Percentiles rank a stretch among this genome's conserved stretches.
phyloP scores from a whole-genome alignment of 345 rosid genomes.

The Gossypium longicalyx region DNA sequence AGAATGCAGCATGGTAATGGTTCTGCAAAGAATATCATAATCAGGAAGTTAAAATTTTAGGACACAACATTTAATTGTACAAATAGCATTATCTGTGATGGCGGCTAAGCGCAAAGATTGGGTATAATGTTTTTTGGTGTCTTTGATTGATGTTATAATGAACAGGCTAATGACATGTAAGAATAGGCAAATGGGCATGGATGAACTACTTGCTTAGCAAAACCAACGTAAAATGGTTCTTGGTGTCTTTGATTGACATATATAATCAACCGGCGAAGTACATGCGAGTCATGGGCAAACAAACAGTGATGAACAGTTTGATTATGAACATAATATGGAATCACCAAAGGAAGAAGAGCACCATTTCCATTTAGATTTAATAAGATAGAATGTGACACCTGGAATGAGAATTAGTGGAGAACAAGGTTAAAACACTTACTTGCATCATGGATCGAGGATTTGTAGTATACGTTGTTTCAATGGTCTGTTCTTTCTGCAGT shows the following conservation, averaged over 20 bases:
- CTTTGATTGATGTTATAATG: background rate
- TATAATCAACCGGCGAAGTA: background rate
- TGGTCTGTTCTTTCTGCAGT: slow-evolving; percentile 66
- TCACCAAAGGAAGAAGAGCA: background rate
- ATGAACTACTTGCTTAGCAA: no score
- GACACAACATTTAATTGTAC: background rate
- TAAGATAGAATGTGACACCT: background rate
- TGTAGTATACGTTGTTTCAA: slow-evolving; percentile 78
- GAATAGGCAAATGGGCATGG: no score
- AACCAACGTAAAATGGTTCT: background rate
- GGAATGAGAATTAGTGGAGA: background rate
- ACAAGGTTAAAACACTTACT: slow-evolving; percentile 28
- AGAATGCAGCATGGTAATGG: slow-evolving; percentile 68
- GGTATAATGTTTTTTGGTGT: background rate
- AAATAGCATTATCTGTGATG: background rate
- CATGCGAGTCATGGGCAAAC: background rate
- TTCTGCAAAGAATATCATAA: slow-evolving; percentile 45
- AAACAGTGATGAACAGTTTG: background rate
- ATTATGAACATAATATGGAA: background rate
- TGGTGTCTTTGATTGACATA: background rate
- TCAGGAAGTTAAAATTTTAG: background rate
- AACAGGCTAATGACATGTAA: no score
- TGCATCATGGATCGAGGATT: slow-evolving; percentile 95
- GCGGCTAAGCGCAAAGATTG: background rate
- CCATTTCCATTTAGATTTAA: background rate